phyloP scores from a whole-genome alignment of 2,329 filamentous ascomycete genomes.

The Gnomoniopsis sp. region DNA sequence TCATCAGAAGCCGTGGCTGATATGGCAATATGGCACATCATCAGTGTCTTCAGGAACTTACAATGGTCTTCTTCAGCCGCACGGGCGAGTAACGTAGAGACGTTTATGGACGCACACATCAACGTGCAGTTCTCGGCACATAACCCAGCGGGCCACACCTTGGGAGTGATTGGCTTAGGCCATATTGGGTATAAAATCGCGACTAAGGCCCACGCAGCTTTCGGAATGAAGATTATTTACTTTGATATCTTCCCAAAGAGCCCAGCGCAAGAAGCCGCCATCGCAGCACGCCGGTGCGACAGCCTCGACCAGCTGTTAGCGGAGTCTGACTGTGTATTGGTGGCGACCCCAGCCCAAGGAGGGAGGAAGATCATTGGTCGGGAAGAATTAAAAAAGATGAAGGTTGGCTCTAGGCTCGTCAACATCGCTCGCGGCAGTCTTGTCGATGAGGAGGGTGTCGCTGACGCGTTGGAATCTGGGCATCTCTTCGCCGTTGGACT shows the following conservation, averaged over 20 bases:
- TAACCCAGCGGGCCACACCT: constrained; percentile 50
- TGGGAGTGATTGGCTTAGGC: constrained; percentile 60
- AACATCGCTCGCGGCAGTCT: constrained; percentile 54
- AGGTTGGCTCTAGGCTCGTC: constrained; percentile 47
- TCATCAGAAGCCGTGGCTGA: constrained; percentile 62
- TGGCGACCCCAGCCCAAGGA: constrained; percentile 46
- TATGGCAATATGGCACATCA: constrained; percentile 56
- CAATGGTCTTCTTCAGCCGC: constrained; percentile 52
- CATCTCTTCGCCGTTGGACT: constrained; percentile 42
- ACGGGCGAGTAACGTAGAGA: constrained; percentile 35
- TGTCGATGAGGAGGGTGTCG: constrained; percentile 48
- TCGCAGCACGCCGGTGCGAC: constrained; percentile 38
- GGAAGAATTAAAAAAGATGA: constrained; percentile 43
- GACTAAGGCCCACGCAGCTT: constrained; percentile 48
- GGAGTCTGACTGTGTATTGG: constrained; percentile 44
- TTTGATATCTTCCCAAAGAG: constrained; percentile 42
- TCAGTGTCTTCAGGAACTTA: constrained; percentile 56
- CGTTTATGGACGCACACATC: constrained; percentile 51
- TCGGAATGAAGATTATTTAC: constrained; percentile 57
- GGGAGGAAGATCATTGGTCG: constrained; percentile 38
- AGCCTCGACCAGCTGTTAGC: constrained; percentile 44
- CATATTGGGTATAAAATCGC: constrained; percentile 53
- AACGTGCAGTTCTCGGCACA: constrained; percentile 49
- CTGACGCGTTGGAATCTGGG: constrained; percentile 43
- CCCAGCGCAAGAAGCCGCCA: constrained; percentile 35